Base-by-base conservation (phyloP, 345 rosid genomes). In the Eucalyptus victrix region DNA sequence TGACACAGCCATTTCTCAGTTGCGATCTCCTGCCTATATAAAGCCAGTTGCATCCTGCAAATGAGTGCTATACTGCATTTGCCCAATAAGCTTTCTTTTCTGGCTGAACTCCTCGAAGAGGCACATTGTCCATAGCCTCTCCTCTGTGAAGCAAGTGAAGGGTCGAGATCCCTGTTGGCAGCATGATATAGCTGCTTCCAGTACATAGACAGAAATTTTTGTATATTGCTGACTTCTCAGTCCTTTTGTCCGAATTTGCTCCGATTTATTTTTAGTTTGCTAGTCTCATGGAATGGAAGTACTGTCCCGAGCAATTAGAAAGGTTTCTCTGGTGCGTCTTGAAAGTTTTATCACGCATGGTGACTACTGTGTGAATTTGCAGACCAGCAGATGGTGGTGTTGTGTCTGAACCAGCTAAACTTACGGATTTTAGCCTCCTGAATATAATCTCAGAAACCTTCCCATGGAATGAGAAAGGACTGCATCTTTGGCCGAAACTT, bases 31-130 rank as follows among this genome's bases (percentile, higher is more conserved):
- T 37, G 81, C 94, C 24, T 93, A 93, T n/a, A 50, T 23, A 16
- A 86, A 93, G 89, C 93, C 98, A 13, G 95, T 95, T 50, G 95
- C 94, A 90, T 96, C 97, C 32, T 95, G 90, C 89, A 81, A 42
- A 53, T 76, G 85, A 76, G 85, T 42, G 45, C 85, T 11, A 12
- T 76, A 12, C 85, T 76, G 85, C 47, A 6, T 37, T 37, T 12
- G 9, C 47, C 85, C 24, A 6, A 21, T 76, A 76, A 40, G 47
- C 47, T 76, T 76, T 21, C 85, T 76, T 23, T 40, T 76, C 85
- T 76, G 30, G 85, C 85, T 76, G 85, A 40, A 76, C 85, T 76
- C 28, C 30, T 21, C 6, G 85, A 76, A 76, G 85, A 40, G 85
- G 85, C 47, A 4, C 85, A 76, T 76, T 76, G 85, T 76, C 47